Conservation (phyloP, 2,329 filamentous ascomycete genomes). For the Aspergillus fumigatus region DNA sequence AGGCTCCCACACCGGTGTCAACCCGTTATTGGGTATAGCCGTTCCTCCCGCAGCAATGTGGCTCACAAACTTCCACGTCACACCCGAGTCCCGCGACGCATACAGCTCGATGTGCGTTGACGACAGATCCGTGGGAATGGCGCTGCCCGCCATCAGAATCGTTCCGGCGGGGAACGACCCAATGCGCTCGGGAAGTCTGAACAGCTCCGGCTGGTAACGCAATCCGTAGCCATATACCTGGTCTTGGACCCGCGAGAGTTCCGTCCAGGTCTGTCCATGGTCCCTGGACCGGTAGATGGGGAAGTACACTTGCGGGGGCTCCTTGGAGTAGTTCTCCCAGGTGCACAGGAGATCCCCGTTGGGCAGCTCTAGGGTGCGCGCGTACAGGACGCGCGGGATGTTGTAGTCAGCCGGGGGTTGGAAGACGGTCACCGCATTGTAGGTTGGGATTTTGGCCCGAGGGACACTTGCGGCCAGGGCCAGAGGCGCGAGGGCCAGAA, state of each 20-base stretch:
- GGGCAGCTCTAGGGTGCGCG: conserved; percentile 45
- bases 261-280: conserved; percentile 56
- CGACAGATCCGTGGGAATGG: conserved; percentile 51
- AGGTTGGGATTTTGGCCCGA: conserved; percentile 15
- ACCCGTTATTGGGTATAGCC: conserved; percentile 58
- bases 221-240: conserved; percentile 61
- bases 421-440: conserved; percentile 38
- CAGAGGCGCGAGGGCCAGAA: conserved; percentile 9
- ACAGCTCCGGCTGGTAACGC: conserved; percentile 66
- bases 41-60: conserved; percentile 61
- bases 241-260: conserved; percentile 60
- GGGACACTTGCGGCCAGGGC: conserved; percentile 7
- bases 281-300: conserved; percentile 50
- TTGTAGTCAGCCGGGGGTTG: conserved; percentile 43
- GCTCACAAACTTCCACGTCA: conserved; percentile 63
- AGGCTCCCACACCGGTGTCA: conserved; percentile 69
- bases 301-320: conserved; percentile 53
- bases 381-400: conserved; percentile 48
- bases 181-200: conserved; percentile 56
- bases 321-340: conserved; percentile 52
- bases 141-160: conserved; percentile 58
- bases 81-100: conserved; percentile 56
- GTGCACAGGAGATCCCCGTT: conserved; percentile 47
- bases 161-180: conserved; percentile 59
- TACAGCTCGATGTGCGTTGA: conserved; percentile 67